These are phyloP conservation scores for Zoysia japonica DNA, from an alignment of 176 grass and related monocot genomes.

Conservation along the genomic window DNA sequence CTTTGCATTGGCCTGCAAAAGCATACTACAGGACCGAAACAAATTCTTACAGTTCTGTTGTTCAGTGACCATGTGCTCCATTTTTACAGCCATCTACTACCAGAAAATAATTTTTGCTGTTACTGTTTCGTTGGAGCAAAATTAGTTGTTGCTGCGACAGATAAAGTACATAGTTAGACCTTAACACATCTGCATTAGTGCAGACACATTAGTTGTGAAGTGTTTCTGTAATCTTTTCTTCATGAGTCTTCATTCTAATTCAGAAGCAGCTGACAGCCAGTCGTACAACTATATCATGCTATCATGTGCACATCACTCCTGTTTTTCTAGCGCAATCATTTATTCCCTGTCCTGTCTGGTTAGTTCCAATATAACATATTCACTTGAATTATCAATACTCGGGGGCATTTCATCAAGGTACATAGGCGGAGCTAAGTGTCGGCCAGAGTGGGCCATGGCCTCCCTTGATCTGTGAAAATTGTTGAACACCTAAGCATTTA, in stretches of 20 bases:
- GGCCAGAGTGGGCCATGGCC: too few relatives aligned
- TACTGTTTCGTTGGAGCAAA: not conserved
- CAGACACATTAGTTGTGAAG: not conserved
- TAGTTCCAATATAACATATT: constrained; percentile 21
- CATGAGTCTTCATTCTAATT: not conserved
- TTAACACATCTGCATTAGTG: not conserved
- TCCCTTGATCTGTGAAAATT: too few relatives aligned
- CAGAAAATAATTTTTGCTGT: not conserved
- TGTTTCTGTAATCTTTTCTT: not conserved
- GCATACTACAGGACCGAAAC: not conserved
- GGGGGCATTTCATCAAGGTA: not conserved
- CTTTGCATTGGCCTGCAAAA: not conserved
- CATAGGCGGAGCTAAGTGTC: too few relatives aligned
- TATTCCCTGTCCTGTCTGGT: constrained; percentile 7
- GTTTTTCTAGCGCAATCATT: constrained; percentile 45
- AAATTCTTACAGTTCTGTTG: not conserved
- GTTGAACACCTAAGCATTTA: too few relatives aligned
- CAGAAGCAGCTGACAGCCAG: not conserved
- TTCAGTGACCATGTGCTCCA: not conserved
- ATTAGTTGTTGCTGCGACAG: not conserved
- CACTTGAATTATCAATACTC: constrained; percentile 31
- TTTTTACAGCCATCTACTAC: not conserved
- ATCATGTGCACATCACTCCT: constrained; percentile 17
- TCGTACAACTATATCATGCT: not conserved
- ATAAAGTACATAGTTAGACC: not conserved